Evolutionary conservation across 116 monocot genomes (phyloP), one percentile per base, ranked within the genome.

Genomic region (Iris pallida): DNA sequence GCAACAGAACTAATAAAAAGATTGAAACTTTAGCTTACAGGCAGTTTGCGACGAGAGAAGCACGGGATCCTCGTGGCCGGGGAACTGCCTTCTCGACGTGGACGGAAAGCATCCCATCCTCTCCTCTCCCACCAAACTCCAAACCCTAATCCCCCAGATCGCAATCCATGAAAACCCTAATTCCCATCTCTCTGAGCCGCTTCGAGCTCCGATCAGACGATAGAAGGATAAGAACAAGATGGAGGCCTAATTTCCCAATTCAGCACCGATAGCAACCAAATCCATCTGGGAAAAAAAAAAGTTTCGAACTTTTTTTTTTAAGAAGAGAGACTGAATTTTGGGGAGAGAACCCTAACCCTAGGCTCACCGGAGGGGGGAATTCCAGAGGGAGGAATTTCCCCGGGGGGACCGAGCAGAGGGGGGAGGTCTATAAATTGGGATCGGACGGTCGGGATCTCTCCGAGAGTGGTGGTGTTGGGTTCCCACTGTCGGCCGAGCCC

Each of bases 21-120:
- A 30, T 30, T 30, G 30, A 30, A 30, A 30, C 30, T 30, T 30
- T 30, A 42, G 44, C 92, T 79, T 73, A 93, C 92, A 93, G 16
- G 84, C 75, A 7, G 89, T 93, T 62, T 86, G 77, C 5, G 89
- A 86, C 51, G 93, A 86, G 30, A 93, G 86, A 70, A 73, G 70
- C 16, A 86, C 84, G 9, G 86, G 89, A 66, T 93, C 80, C 78
- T 93, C 86, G 61, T 82, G 79, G 11, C 92, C 89, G 10, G 81
- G 86, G 73, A 71, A 82, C 20, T 76, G 83, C 70, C 69, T 81
- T 71, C 73, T 53, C 20, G 60, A 59, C 66, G 64, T 89, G 14
- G 93, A 93, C 57, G 67, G 70, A 61, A 86, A 76, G 84, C 89
- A 93, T 63, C 93, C 93, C 93, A 93, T 93, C 73, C 30, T 30